Conservation (phyloP, 2,329 filamentous ascomycete species). For the Phaeosphaeriaceae sp. region DNA sequence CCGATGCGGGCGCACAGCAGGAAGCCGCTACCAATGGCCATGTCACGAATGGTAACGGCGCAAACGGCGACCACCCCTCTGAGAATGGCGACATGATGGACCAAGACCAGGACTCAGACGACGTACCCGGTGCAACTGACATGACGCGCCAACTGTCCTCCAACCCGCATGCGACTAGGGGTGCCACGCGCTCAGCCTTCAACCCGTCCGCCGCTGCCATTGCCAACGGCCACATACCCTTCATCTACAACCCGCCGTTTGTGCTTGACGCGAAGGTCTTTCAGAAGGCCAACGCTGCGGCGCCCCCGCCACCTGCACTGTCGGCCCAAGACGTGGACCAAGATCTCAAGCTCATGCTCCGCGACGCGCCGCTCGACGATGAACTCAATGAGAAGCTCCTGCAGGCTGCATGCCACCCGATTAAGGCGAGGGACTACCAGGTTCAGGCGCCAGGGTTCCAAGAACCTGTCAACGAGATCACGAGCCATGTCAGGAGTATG, state of each 20-base stretch:
- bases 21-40: constrained; percentile 41
- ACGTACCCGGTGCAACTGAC: constrained; percentile 57
- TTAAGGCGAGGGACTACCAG: constrained; percentile 45
- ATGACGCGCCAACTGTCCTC: constrained; percentile 69
- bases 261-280: constrained; percentile 56
- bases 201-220: constrained; percentile 59
- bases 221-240: constrained; percentile 51
- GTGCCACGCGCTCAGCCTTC: constrained; percentile 63
- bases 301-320: constrained; percentile 55
- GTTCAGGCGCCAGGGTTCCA: constrained; percentile 43
- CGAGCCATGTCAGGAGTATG: constrained; percentile 34
- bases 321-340: constrained; percentile 55
- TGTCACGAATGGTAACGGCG: constrained; percentile 39
- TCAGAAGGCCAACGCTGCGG: constrained; percentile 57
- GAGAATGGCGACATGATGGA: constrained; percentile 49
- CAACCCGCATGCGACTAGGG: constrained; percentile 62
- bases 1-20: constrained; percentile 31
- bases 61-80: constrained; percentile 46
- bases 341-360: constrained; percentile 58
- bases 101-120: constrained; percentile 46
- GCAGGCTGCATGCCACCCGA: constrained; percentile 42
- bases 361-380: constrained; percentile 48
- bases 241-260: constrained; percentile 52
- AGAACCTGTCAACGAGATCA: constrained; percentile 43
- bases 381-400: constrained; percentile 50